phyloP scores from a whole-genome alignment of 1,284 basidiomycete species.

The Ustilago shanxiensis region DNA sequence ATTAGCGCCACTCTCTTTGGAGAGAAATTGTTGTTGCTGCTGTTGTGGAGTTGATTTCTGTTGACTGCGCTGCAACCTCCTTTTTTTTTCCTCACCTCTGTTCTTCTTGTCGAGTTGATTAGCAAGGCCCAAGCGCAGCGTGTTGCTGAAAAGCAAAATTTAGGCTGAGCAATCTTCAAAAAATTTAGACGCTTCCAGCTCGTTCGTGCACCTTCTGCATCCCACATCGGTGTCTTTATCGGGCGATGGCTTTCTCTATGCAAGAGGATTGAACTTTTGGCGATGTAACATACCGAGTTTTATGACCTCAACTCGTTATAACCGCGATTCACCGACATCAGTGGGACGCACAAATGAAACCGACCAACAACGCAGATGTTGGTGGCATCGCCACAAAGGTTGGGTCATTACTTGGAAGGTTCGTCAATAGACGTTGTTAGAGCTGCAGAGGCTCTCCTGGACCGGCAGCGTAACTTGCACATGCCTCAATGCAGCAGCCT shows the following conservation, averaged over 20 bases:
- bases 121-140: background rate
- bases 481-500: too few relatives aligned
- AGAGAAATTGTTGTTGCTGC: background rate
- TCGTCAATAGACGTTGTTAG: too few relatives aligned
- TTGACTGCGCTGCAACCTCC: slow-evolving; percentile 3
- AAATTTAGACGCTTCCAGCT: slow-evolving; percentile 4
- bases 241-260: background rate
- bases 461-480: too few relatives aligned
- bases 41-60: slow-evolving; percentile 7
- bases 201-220: slow-evolving; percentile 12
- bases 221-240: background rate
- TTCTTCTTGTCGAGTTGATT: background rate
- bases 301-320: too few relatives aligned
- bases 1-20: background rate
- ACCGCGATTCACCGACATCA: too few relatives aligned
- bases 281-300: background rate
- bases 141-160: background rate
- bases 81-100: too few relatives aligned
- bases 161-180: background rate
- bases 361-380: too few relatives aligned
- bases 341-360: too few relatives aligned
- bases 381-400: too few relatives aligned
- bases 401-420: too few relatives aligned
- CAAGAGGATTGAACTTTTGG: background rate
- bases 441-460: too few relatives aligned